phyloP scores from a whole-genome alignment of 495 filamentous ascomycete genomes.

The Talaromyces wortmannii region DNA sequence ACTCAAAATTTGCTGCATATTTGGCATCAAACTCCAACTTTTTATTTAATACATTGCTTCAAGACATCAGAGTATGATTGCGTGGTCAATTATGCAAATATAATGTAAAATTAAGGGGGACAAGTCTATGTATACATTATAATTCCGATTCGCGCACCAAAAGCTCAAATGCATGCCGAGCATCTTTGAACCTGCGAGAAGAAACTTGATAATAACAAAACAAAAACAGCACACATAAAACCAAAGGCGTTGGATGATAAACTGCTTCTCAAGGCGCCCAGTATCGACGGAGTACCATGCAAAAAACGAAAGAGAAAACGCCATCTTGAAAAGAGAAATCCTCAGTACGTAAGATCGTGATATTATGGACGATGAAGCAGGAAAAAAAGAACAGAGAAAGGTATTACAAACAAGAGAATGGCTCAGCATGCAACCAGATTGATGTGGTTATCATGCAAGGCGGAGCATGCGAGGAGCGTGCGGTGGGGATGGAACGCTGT shows the following conservation, averaged over 20 bases:
- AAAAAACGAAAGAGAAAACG: no score
- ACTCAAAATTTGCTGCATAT: no score
- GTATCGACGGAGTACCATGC: no score
- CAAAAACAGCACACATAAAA: no score
- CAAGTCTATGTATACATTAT: not conserved
- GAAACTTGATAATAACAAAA: no score
- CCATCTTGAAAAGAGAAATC: no score
- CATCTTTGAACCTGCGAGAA: no score
- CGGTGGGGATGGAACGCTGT: conserved; percentile 95
- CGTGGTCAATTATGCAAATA: not conserved
- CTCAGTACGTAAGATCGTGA: not conserved
- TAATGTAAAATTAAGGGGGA: not conserved
- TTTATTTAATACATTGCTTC: no score
- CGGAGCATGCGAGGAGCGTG: conserved; percentile 82
- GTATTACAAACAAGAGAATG: not conserved
- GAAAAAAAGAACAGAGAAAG: not conserved
- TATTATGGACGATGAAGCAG: not conserved
- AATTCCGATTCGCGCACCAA: not conserved
- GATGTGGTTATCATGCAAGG: conserved; percentile 40
- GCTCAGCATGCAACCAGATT: conserved; percentile 39
- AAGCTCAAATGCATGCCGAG: no score
- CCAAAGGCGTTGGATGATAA: no score
- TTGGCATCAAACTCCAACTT: no score
- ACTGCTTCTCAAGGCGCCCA: no score
- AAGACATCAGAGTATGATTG: not conserved